Conservation (phyloP, 2,329 filamentous ascomycete species). For the Penicillium sp. region DNA sequence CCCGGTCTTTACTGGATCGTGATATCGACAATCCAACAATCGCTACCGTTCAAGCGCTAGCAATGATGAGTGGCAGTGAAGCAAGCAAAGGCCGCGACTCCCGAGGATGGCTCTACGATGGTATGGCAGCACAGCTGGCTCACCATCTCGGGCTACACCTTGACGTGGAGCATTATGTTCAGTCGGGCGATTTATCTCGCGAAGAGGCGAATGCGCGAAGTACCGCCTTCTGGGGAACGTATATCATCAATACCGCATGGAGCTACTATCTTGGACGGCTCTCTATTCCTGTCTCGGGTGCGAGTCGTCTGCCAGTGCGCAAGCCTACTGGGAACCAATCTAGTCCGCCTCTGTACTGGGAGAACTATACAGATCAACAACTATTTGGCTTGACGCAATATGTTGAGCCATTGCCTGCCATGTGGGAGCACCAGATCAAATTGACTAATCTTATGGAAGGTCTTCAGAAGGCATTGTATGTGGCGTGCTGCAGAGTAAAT, state of each 20-base stretch:
- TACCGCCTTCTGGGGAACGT: slow-evolving; percentile 35
- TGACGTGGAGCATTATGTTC: slow-evolving; percentile 23
- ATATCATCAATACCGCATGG: slow-evolving; percentile 27
- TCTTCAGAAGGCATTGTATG: slow-evolving; percentile 19
- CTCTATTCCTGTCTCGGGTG: slow-evolving; percentile 13
- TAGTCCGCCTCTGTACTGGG: neutral
- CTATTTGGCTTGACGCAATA: neutral
- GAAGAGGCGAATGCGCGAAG: slow-evolving; percentile 30
- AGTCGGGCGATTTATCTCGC: slow-evolving; percentile 21
- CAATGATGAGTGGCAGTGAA: slow-evolving; percentile 42
- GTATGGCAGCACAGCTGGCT: slow-evolving; percentile 38
- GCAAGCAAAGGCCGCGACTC: slow-evolving; percentile 37
- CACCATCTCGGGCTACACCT: slow-evolving; percentile 36
- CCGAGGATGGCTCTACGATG: slow-evolving; percentile 42
- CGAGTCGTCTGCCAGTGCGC: slow-evolving; percentile 10
- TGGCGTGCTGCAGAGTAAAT: neutral
- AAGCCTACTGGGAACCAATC: slow-evolving; percentile 2
- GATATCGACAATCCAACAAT: slow-evolving; percentile 45
- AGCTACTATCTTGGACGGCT: slow-evolving; percentile 20
- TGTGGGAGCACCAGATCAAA: slow-evolving; percentile 17
- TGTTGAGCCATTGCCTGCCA: slow-evolving; percentile 11
- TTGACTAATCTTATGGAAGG: slow-evolving; percentile 15
- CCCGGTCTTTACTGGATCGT: slow-evolving; percentile 32
- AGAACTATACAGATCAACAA: neutral
- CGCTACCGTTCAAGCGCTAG: slow-evolving; percentile 44